Evolutionary conservation across 176 grass and related monocot genomes (phyloP).

Genomic region (Aegilops sharonensis): DNA sequence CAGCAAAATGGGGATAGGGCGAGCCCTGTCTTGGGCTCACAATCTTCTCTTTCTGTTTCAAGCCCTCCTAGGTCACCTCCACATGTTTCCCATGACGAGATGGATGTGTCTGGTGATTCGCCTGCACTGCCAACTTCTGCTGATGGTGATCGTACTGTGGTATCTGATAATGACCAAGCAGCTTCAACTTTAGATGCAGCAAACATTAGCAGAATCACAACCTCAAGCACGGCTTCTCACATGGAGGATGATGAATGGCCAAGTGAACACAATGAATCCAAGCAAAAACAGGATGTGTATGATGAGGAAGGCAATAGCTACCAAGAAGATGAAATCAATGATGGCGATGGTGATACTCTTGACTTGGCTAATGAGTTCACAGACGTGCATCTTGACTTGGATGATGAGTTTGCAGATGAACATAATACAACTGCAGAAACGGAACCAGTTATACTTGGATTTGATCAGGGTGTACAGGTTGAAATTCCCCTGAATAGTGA

Average conservation of each 20-base stretch:
- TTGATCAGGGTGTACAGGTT: constrained; percentile 93
- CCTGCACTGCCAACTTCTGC: constrained; percentile 90
- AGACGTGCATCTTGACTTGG: constrained; percentile 54
- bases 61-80: constrained; percentile 83
- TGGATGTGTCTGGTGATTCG: constrained; percentile 93
- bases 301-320: constrained; percentile 67
- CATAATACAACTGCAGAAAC: constrained; percentile 42
- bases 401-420: constrained; percentile 52
- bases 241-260: constrained; percentile 76
- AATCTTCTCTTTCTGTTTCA: constrained; percentile 88
- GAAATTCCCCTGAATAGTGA: constrained; percentile 58
- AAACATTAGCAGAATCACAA: constrained; percentile 41
- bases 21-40: constrained; percentile 61
- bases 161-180: constrained; percentile 63
- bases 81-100: constrained; percentile 85
- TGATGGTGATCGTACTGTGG: constrained; percentile 70
- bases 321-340: constrained; percentile 60
- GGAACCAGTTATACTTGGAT: constrained; percentile 90
- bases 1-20: constrained; percentile 56
- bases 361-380: constrained; percentile 57
- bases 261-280: constrained; percentile 56
- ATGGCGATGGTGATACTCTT: constrained; percentile 63
- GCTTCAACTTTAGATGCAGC: constrained; percentile 39
- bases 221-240: constrained; percentile 55
- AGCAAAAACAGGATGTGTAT: constrained; percentile 56